phyloP scores from a whole-genome alignment of 2,329 filamentous ascomycete species.

The Paecilomyces niveus region DNA sequence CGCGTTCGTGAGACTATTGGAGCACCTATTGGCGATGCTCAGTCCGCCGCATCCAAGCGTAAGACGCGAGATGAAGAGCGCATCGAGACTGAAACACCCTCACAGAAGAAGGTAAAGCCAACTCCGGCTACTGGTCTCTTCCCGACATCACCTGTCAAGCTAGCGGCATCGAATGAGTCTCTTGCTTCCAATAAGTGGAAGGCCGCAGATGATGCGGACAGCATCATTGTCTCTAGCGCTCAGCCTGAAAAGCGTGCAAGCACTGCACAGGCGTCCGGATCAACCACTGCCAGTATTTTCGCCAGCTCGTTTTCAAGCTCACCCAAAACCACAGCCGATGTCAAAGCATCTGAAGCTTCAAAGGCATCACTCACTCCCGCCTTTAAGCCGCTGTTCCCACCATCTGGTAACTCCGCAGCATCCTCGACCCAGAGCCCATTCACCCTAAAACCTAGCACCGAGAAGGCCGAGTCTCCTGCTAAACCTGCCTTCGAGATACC shows the following conservation, averaged over 20 bases:
- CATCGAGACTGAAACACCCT: conserved; percentile 6
- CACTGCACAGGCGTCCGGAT: conserved; percentile 8
- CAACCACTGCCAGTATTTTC: conserved; percentile 23
- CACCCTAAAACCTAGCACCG: conserved; percentile 12
- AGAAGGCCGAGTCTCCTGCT: conserved; percentile 4
- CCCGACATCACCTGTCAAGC: conserved; percentile 10
- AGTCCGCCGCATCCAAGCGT: conserved; percentile 17
- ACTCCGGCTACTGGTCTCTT: conserved; percentile 4
- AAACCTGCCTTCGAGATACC: conserved; percentile 18
- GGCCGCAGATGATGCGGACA: conserved; percentile 10
- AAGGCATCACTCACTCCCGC: conserved; percentile 1
- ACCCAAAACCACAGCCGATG: conserved; percentile 1
- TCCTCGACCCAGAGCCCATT: conserved; percentile 13
- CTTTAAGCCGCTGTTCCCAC: conserved; percentile 12
- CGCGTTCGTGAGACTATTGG: conserved; percentile 31
- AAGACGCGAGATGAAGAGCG: conserved; percentile 16
- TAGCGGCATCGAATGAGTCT: conserved; percentile 3
- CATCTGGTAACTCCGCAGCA: conserved; percentile 4
- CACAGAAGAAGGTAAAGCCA: conserved; percentile 17
- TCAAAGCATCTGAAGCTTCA: conserved; percentile 3
- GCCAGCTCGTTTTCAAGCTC: conserved; percentile 21
- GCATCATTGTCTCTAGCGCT: conserved; percentile 2
- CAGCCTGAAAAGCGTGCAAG: conserved; percentile 11
- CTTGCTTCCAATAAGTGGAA: conserved; percentile 10
- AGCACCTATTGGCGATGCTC: conserved; percentile 21